Conservation (phyloP, 1,139 yeast species). For the Debaryomycetaceae sp. region DNA sequence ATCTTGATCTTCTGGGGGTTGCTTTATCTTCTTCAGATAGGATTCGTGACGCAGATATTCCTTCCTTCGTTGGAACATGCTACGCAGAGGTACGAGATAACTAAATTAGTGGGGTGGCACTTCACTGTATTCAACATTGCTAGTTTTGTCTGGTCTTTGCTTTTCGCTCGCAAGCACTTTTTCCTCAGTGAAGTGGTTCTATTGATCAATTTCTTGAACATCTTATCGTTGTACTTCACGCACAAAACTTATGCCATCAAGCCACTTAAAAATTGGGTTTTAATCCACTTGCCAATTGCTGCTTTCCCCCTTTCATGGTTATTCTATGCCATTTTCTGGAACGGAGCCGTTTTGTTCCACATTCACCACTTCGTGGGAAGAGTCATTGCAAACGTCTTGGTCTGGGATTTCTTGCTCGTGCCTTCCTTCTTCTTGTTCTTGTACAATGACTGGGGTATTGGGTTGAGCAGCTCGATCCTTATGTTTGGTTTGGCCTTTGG, state of each 20-base stretch:
- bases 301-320: conserved; percentile 78
- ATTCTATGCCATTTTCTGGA: conserved; percentile 73
- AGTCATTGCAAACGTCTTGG: conserved; percentile 64
- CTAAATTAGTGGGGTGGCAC: conserved; percentile 52
- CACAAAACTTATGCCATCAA: conserved; percentile 59
- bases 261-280: conserved; percentile 50
- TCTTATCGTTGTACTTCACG: conserved; percentile 52
- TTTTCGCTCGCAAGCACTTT: conserved; percentile 56
- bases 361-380: conserved; percentile 62
- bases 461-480: conserved; percentile 55
- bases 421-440: conserved; percentile 57
- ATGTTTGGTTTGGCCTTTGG: conserved; percentile 66
- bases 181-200: conserved; percentile 56
- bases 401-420: conserved; percentile 74
- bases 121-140: conserved; percentile 59
- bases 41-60: conserved; percentile 52
- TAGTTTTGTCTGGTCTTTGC: conserved; percentile 58
- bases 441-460: conserved; percentile 71
- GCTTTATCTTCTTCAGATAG: conserved; percentile 50
- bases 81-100: conserved; percentile 19
- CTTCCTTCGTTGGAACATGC: conserved; percentile 35
- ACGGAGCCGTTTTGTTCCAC: conserved; percentile 67
- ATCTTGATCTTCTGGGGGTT: conserved; percentile 58
- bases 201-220: conserved; percentile 54
- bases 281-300: conserved; percentile 60